These are phyloP conservation scores for Raphanus hybrid DNA, from an alignment of 441 rosid genomes.

Conservation along the genomic window DNA sequence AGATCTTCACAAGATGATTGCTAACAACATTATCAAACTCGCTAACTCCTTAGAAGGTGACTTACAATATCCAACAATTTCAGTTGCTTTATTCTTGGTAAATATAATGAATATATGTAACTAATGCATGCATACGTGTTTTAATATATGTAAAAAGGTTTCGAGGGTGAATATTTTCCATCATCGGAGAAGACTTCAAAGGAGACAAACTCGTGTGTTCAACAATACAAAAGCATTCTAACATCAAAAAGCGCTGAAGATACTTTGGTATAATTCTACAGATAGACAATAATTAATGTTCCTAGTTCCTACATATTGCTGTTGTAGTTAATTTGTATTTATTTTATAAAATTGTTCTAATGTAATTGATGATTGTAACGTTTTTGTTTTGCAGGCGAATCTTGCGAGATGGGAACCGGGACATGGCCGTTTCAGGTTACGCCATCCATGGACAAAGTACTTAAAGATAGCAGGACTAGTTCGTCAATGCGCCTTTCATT, in stretches of 20 bases:
- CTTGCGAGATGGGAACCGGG: conserved; percentile 92
- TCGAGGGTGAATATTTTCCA: conserved; percentile 65
- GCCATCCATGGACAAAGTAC: conserved; percentile 83
- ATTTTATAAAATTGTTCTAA: not conserved
- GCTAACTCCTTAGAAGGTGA: conserved; percentile 71
- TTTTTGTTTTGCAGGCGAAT: conserved; percentile 58
- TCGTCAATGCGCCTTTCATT: conserved; percentile 76
- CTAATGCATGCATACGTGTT: conserved; percentile 10
- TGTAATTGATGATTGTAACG: not conserved
- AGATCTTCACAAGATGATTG: conserved; percentile 72
- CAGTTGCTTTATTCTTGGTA: not conserved
- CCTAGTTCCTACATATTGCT: not conserved
- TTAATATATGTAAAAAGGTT: conserved; percentile 50
- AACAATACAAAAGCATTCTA: conserved; percentile 67
- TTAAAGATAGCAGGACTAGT: conserved; percentile 70
- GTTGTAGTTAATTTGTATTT: not conserved
- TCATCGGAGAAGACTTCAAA: conserved; percentile 42
- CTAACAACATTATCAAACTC: conserved; percentile 67
- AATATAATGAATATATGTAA: not conserved
- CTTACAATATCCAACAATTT: conserved; percentile 5
- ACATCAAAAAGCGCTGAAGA: conserved; percentile 72
- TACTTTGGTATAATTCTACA: conserved; percentile 52
- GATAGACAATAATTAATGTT: not conserved
- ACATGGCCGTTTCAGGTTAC: conserved; percentile 65
- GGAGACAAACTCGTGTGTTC: conserved; percentile 49